phyloP scores from a whole-genome alignment of 768 basidiomycete species.

The Rhodotorula paludigena region DNA sequence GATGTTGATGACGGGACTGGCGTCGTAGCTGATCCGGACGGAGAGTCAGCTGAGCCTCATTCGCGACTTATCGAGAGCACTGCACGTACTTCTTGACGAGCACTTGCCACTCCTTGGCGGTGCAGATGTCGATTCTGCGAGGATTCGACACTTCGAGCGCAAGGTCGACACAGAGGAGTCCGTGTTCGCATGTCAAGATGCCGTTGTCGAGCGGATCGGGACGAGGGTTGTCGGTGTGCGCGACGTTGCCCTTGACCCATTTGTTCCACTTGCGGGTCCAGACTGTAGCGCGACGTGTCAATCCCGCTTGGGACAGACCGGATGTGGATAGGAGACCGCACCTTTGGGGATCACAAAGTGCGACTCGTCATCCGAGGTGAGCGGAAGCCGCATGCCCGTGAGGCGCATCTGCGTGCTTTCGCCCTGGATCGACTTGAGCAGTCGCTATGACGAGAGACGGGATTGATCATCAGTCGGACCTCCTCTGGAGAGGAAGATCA shows the following conservation, averaged over 20 bases:
- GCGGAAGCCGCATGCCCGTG: background rate
- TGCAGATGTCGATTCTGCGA: conserved; percentile 47
- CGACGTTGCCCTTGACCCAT: conserved; percentile 54
- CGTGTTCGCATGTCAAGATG: conserved; percentile 64
- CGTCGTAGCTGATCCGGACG: conserved; percentile 1
- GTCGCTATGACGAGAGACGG: no score
- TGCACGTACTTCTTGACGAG: conserved; percentile 56
- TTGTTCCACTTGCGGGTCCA: conserved; percentile 66
- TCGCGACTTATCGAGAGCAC: background rate
- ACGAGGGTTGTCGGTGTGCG: conserved; percentile 56
- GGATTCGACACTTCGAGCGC: conserved; percentile 45
- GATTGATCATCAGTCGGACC: no score
- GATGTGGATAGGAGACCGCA: no score
- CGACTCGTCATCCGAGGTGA: background rate
- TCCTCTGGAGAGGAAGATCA: background rate
- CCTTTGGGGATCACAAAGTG: conserved; percentile 17
- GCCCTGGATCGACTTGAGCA: no score
- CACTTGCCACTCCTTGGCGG: conserved; percentile 61
- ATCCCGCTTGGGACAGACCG: no score
- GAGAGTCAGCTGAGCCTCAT: background rate
- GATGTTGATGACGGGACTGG: conserved; percentile 19
- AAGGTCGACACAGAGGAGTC: conserved; percentile 61
- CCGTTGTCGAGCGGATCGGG: conserved; percentile 63
- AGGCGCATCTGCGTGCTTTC: background rate
- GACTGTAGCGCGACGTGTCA: conserved; percentile 42